Evolutionary conservation across 2,329 filamentous ascomycete species (phyloP), one percentile per base, ranked within the genome.

Genomic region (Microthyrium microscopicum): DNA sequence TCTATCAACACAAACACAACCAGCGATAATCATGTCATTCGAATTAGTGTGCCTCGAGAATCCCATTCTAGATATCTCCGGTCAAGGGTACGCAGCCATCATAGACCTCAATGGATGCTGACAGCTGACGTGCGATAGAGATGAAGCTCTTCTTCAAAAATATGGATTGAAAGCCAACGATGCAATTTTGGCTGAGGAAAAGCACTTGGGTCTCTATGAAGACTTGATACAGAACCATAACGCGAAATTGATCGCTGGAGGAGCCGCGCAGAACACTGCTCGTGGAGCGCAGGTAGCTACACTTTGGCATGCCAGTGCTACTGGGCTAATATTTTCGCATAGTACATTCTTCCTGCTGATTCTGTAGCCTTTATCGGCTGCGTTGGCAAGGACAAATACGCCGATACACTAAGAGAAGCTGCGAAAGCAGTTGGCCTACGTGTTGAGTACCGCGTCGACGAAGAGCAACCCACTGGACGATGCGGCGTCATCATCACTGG

Each of bases 401-500:
- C 84, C 48, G 77, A 85, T 42, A 84, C 78, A 48, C 77, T 98
- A 40, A 71, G 74, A 49, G 76, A 89, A 45, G 83, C 87, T 51
- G 85, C 84, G 58, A 74, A 77, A 60, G 66, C 83, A 51, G 87
- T 79, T 45, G 89, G 89, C 48, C 75, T 95, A 42, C 77, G 83
- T 50, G 84, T 89, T 47, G 84, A 93, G 64, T 98, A 98, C 69
- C 82, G 82, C 44, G 75, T 93, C 51, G 87, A 95, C 55, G 70
- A 80, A 47, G 68, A 72, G 53, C 66, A 77, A 47, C 77, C 82
- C 43, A 98, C 89, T 22, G 89, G 89, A 48, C 82, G 85, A 51
- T 98, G 89, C 58, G 89, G 82, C 58, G 89, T 89, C 44, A 72
- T 98, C 57, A 94, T 98, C 60, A 98, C 87, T 24, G 89, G 84